Percentiles rank a stretch among this genome's conserved stretches.
Evolutionary conservation across 2,329 filamentous ascomycete species (phyloP).

Genomic region (Colletotrichum camelliae): DNA sequence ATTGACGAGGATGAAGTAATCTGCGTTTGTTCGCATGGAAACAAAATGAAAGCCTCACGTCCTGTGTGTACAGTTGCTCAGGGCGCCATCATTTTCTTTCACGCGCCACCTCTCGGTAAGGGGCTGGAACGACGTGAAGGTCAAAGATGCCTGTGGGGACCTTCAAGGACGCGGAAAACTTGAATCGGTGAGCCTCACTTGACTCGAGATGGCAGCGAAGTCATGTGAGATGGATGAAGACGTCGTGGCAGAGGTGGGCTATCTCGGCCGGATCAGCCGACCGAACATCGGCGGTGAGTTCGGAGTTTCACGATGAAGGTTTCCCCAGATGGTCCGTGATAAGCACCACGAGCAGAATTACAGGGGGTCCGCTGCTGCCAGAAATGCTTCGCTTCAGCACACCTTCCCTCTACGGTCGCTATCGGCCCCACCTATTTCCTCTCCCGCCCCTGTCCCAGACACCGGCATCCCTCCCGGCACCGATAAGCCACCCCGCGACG

Average conservation of each 20-base stretch:
- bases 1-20: rapidly evolving
- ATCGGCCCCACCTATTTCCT: neutral
- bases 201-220: neutral
- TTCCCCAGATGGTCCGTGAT: neutral
- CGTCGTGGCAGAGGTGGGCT: neutral
- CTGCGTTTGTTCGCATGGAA: rapidly evolving
- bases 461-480: neutral
- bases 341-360: neutral
- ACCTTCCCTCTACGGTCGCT: neutral
- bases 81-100: neutral
- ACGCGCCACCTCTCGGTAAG: neutral
- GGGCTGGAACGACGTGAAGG: neutral
- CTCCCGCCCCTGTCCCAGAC: neutral
- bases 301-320: neutral
- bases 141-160: neutral
- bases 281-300: neutral
- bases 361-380: neutral
- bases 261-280: conserved; percentile 9
- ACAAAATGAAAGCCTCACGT: neutral
- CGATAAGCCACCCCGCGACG: conserved; percentile 14
- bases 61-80: neutral
- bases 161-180: neutral
- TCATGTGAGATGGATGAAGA: neutral
- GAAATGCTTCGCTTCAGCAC: neutral
- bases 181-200: neutral